Evolutionary conservation across 257 asterid species (phyloP).

Genomic region (Forsythia suspensa): DNA sequence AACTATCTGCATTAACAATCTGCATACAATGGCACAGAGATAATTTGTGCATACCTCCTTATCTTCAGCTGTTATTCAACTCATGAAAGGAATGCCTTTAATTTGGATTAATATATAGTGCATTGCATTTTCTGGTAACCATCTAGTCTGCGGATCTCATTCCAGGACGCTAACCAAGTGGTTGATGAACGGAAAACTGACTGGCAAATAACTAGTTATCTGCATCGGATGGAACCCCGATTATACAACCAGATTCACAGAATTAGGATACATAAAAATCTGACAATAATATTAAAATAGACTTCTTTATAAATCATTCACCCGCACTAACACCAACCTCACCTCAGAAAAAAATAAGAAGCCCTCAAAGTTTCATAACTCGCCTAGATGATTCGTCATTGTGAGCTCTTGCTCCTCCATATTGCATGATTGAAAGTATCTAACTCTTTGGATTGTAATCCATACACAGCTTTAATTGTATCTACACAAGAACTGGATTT

Average conservation of each 20-base stretch:
- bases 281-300: too few relatives aligned
- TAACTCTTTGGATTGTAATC: conserved; percentile 65
- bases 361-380: background rate
- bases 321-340: background rate
- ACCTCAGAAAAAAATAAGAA: background rate
- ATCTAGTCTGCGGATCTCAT: background rate
- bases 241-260: background rate
- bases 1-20: background rate
- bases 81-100: background rate
- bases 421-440: conserved; percentile 65
- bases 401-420: conserved; percentile 45
- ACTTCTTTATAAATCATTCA: too few relatives aligned
- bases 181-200: background rate
- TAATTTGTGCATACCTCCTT: background rate
- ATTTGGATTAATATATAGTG: background rate
- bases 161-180: background rate
- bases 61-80: background rate
- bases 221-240: background rate
- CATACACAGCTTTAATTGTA: conserved; percentile 78
- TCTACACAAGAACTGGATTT: conserved; percentile 71
- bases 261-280: too few relatives aligned
- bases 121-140: background rate
- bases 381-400: conserved; percentile 28
- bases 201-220: background rate
- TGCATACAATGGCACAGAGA: background rate